A percentile compares a stretch with the other conserved stretches of the same genome.
phyloP scores from a whole-genome alignment of 768 basidiomycete genomes.

The Tulasnella sp. region DNA sequence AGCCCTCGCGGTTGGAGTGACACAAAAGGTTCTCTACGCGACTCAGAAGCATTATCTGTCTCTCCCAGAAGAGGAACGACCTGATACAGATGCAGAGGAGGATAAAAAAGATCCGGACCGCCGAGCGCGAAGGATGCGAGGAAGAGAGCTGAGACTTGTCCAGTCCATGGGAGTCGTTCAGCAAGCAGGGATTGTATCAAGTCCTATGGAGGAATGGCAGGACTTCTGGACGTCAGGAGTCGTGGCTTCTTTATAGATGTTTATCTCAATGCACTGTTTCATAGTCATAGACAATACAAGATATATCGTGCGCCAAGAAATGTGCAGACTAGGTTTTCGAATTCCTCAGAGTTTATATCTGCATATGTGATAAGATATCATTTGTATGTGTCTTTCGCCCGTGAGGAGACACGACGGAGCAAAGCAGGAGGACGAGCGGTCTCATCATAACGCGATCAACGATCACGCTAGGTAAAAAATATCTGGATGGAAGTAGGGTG shows the following conservation, averaged over 20 bases:
- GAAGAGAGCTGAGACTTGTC: conserved; percentile 74
- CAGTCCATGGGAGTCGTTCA: conserved; percentile 59
- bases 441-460: too few species aligned
- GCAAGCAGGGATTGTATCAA: conserved; percentile 8
- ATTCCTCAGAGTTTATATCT: too few species aligned
- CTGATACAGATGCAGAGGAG: conserved; percentile 63
- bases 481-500: too few species aligned
- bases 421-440: too few species aligned
- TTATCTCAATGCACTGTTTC: too few species aligned
- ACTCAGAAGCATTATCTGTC: conserved; percentile 48
- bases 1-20: conserved; percentile 59
- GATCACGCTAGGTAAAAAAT: too few species aligned
- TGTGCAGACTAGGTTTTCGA: too few species aligned
- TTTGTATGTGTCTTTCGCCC: too few species aligned
- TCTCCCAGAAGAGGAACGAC: conserved; percentile 49
- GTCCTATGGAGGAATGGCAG: conserved; percentile 12
- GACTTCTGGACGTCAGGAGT: conserved; percentile 15
- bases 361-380: too few species aligned
- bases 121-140: conserved; percentile 61
- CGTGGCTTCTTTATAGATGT: neutral
- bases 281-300: too few species aligned
- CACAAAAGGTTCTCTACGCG: conserved; percentile 54
- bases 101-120: conserved; percentile 56
- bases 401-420: too few species aligned
- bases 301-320: too few species aligned